These are phyloP conservation scores for Verticillium isaacii DNA, from an alignment of 2,329 filamentous ascomycete species.

Conservation along the genomic window DNA sequence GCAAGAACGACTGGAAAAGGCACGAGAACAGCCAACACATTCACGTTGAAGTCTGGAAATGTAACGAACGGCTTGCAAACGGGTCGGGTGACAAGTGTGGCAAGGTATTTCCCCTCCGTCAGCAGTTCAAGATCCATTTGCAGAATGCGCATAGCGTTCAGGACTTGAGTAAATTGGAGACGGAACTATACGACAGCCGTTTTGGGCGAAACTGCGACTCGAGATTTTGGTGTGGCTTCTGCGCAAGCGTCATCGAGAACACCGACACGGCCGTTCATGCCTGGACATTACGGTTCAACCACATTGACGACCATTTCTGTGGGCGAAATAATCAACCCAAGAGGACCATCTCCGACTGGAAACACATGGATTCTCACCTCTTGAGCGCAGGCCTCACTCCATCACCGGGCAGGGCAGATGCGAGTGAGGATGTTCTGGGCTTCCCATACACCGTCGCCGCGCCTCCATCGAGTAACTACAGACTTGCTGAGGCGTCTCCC, in stretches of 20 bases:
- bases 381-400: conserved; percentile 4
- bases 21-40: conserved; percentile 81
- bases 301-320: conserved; percentile 71
- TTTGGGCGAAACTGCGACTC: conserved; percentile 61
- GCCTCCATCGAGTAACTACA: background rate
- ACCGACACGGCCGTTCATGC: conserved; percentile 44
- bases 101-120: conserved; percentile 52
- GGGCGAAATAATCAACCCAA: conserved; percentile 36
- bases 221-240: conserved; percentile 88
- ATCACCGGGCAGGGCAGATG: background rate
- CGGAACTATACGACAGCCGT: conserved; percentile 46
- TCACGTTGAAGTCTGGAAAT: conserved; percentile 68
- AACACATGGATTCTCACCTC: conserved; percentile 25
- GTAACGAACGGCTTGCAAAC: conserved; percentile 35
- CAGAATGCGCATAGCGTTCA: conserved; percentile 38
- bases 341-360: conserved; percentile 53
- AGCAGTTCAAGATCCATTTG: conserved; percentile 60
- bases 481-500: background rate
- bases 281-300: conserved; percentile 56
- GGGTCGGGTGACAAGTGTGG: conserved; percentile 39
- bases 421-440: background rate
- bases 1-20: conserved; percentile 90
- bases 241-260: conserved; percentile 50
- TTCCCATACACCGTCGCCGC: background rate
- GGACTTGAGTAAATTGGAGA: conserved; percentile 27